These are phyloP conservation scores for Fusarium albidum DNA, from an alignment of 2,329 filamentous ascomycete species.

Conservation along the genomic window DNA sequence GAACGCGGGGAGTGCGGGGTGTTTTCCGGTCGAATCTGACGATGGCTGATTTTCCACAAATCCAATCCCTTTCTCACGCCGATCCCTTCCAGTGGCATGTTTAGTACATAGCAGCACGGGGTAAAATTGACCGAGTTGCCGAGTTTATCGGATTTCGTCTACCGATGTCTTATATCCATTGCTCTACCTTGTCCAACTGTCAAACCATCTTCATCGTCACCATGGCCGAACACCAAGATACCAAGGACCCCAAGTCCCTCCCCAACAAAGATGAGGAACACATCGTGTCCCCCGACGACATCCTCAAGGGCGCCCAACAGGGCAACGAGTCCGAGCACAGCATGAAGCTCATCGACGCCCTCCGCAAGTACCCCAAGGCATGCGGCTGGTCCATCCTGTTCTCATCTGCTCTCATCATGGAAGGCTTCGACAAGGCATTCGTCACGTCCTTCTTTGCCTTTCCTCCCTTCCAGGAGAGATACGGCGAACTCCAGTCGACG, in stretches of 20 bases:
- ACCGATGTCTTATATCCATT: too few relatives aligned
- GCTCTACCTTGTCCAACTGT: too few relatives aligned
- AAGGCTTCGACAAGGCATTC: constrained; percentile 50
- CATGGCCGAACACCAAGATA: constrained; percentile 26
- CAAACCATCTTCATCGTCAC: neutral
- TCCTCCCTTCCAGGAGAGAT: constrained; percentile 47
- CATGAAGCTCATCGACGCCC: constrained; percentile 43
- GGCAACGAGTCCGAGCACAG: constrained; percentile 38
- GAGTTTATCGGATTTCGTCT: neutral
- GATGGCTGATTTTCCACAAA: neutral
- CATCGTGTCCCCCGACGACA: constrained; percentile 13
- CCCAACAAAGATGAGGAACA: constrained; percentile 22
- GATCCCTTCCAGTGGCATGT: too few relatives aligned
- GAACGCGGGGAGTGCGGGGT: too few relatives aligned
- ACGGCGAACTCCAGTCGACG: constrained; percentile 44
- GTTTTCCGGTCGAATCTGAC: too few relatives aligned
- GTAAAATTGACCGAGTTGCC: neutral
- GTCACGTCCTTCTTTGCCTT: constrained; percentile 52
- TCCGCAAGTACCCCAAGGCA: constrained; percentile 50
- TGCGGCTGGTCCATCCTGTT: constrained; percentile 48
- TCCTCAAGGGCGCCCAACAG: constrained; percentile 28
- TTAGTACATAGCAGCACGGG: neutral
- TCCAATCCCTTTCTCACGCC: neutral
- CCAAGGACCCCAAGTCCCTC: constrained; percentile 17
- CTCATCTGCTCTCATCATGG: constrained; percentile 50